Conservation (phyloP, 805 yeast genomes). For the Zygoascus biomembranicola region DNA sequence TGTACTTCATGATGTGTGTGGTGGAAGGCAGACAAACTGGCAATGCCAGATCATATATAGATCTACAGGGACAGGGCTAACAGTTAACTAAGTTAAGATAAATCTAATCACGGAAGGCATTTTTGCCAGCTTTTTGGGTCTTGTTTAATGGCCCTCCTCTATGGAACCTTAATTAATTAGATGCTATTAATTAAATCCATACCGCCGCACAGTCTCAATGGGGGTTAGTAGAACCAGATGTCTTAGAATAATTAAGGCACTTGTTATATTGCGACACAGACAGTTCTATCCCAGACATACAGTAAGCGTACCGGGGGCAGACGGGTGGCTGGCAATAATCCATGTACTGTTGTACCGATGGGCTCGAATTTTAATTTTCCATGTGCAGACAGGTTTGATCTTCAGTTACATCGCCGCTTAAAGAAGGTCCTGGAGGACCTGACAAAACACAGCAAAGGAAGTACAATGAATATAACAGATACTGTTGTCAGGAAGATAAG, state of each 20-base stretch:
- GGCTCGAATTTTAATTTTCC: not conserved
- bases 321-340: not conserved
- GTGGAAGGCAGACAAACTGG: not conserved
- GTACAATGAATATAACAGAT: not conserved
- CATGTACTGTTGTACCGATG: not conserved
- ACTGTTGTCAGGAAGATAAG: not conserved
- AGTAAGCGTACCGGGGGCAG: not conserved
- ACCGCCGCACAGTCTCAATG: not conserved
- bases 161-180: not conserved
- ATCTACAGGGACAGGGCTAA: not conserved
- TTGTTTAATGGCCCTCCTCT: not conserved
- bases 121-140: not conserved
- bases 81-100: not conserved
- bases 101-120: not conserved
- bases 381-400: not conserved
- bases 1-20: not conserved
- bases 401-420: not conserved
- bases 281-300: not conserved
- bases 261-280: too few species aligned
- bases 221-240: too few species aligned
- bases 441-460: not conserved
- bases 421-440: not conserved
- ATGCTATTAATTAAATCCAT: not conserved
- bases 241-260: too few species aligned
- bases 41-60: not conserved